phyloP scores from a whole-genome alignment of 345 rosid genomes.

The Gossypium stocksii region DNA sequence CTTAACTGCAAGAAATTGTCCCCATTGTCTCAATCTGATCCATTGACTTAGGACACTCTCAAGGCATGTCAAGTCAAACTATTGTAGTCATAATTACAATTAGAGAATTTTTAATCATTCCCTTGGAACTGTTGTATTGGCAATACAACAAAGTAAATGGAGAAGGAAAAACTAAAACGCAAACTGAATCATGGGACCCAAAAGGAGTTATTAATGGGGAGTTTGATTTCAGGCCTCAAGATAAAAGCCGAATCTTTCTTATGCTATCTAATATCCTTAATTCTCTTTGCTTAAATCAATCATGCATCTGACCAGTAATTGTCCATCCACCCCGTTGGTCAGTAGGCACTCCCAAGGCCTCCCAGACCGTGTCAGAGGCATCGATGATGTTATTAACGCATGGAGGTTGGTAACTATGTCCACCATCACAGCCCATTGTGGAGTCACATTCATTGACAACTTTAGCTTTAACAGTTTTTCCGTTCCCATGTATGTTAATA shows the following conservation, averaged over 20 bases:
- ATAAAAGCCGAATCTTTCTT: neutral
- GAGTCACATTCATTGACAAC: slow-evolving; percentile 36
- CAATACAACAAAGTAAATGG: no score
- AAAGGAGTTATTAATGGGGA: neutral
- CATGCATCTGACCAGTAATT: slow-evolving; percentile 5
- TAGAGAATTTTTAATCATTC: no score
- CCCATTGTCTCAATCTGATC: no score
- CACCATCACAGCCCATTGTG: neutral
- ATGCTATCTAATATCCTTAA: neutral
- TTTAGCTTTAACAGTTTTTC: slow-evolving; percentile 21
- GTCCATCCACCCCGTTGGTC: neutral
- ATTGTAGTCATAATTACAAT: no score
- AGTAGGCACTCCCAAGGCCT: neutral
- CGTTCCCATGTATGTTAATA: slow-evolving; percentile 25
- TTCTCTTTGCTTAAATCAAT: neutral
- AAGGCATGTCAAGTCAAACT: no score
- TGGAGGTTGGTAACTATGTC: neutral
- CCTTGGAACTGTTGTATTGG: no score
- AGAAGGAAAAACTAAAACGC: no score
- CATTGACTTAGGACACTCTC: no score
- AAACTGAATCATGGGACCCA: no score
- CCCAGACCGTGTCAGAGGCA: neutral
- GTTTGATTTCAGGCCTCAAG: neutral
- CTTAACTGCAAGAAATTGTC: no score
- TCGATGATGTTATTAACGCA: neutral